A percentile compares a stretch with the other conserved stretches of the same genome.
Conservation (phyloP, 208 protist species). For the Acanthamoeba polyphaga region DNA sequence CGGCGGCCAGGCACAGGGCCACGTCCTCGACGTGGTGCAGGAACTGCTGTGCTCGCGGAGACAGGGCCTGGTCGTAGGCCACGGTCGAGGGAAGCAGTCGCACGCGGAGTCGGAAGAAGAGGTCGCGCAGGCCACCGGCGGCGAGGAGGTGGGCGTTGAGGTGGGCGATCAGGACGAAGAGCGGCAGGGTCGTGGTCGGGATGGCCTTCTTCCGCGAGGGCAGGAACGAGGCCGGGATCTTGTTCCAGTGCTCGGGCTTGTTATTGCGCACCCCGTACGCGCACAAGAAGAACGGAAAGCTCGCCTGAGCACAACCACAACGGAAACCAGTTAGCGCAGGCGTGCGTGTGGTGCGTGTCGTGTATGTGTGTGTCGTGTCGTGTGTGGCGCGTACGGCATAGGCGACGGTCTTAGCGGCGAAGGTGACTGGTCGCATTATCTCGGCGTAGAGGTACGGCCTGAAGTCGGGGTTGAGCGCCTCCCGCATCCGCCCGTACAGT, state of each 20-base stretch:
- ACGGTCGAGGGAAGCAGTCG: background rate
- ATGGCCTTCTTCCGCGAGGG: background rate
- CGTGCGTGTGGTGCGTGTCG: background rate
- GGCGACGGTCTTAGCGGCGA: background rate
- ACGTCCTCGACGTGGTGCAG: background rate
- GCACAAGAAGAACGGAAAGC: constrained; percentile 30
- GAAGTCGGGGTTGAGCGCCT: background rate
- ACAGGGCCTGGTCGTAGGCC: background rate
- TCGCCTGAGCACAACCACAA: background rate
- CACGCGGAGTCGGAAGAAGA: background rate
- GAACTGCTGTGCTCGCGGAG: background rate
- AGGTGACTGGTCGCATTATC: background rate
- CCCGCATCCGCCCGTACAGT: background rate
- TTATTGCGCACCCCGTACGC: background rate
- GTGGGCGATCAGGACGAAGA: background rate
- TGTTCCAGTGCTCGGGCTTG: constrained; percentile 20
- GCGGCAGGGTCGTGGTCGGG: background rate
- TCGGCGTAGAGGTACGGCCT: background rate
- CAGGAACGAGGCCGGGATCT: background rate
- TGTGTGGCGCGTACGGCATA: background rate
- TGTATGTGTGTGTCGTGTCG: background rate
- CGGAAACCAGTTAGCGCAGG: background rate
- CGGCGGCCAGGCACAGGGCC: background rate
- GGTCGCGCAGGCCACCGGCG: background rate
- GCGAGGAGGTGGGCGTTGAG: background rate